Evolutionary conservation across 2,329 filamentous ascomycete species (phyloP), one percentile per base, ranked within the genome.

Genomic region (Colletotrichum truncatum): DNA sequence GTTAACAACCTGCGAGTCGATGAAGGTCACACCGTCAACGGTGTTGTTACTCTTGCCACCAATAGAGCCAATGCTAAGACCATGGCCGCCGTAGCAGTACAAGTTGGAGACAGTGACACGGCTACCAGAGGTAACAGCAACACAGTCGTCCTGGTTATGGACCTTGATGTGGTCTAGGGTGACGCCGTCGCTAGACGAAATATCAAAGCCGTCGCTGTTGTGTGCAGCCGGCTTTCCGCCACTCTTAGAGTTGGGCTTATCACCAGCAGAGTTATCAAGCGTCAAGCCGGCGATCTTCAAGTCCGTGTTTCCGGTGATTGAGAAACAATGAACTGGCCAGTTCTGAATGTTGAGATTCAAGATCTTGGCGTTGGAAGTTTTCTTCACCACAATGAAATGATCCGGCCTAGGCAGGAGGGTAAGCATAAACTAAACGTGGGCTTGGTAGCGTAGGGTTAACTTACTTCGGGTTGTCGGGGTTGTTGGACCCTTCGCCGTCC

Each of bases 51-150:
- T 57, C 6, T 69, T 70, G 36, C 77, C 77, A 0, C 81, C 82
- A 5, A 84, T 71, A 2, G 78, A 81, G 4, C 82, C 82, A 4
- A 84, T 80, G 1, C 79, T 82, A 7, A 85, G 69, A 6, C 82
- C 81, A 43, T 83, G 82, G 8, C 79, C 81, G 14, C 82, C 82
- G 3, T 73, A 78, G 70, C 82, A 85, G 34, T 76, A 78, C 25
- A 84, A 74, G 3, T 73, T 73, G 12, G 74, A 70, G 6, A 83
- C 78, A 2, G 75, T 78, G 21, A 80, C 73, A 45, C 79, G 78
- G 54, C 76, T 72, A 9, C 79, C 77, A 0, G 76, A 75, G 64
- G 83, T 84, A 69, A 80, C 80, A 3, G 80, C 80, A 1, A 82
- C 74, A 61, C 81, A 83, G 71, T 82, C 80, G 56, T 82, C 79